Percentiles rank a stretch among this genome's conserved stretches.
Evolutionary conservation across 2,329 filamentous ascomycete genomes (phyloP).

Genomic region (Pezicula carpinea): DNA sequence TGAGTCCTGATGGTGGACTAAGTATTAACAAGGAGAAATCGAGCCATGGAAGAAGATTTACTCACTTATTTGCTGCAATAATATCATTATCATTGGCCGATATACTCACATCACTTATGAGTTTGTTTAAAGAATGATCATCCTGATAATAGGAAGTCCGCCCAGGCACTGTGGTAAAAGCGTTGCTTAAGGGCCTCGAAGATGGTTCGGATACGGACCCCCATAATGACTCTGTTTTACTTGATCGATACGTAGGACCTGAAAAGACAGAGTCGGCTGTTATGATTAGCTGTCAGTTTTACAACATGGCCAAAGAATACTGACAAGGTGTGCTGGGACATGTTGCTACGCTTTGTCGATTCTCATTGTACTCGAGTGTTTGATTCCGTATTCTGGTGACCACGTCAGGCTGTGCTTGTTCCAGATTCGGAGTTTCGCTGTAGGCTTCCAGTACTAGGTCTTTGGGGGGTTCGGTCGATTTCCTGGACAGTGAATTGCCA

Average conservation of each 20-base stretch:
- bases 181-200: not conserved
- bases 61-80: not conserved
- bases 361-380: not conserved
- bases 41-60: not conserved
- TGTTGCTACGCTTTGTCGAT: not conserved
- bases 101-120: not conserved
- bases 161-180: not conserved
- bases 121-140: not conserved
- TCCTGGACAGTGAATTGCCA: not conserved
- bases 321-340: not conserved
- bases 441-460: not conserved
- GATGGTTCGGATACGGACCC: conserved; percentile 22
- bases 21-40: not conserved
- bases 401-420: too few species aligned
- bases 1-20: not conserved
- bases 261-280: conserved; percentile 37
- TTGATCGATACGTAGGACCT: conserved; percentile 32
- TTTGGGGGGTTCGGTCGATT: not conserved
- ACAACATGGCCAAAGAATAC: not conserved
- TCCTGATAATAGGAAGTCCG: not conserved
- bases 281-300: not conserved
- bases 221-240: conserved; percentile 24
- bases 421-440: not conserved
- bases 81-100: not conserved
- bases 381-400: not conserved